These are phyloP conservation scores for Sarocladiaceae sp. DNA, from an alignment of 2,329 filamentous ascomycete species.

Conservation along the genomic window DNA sequence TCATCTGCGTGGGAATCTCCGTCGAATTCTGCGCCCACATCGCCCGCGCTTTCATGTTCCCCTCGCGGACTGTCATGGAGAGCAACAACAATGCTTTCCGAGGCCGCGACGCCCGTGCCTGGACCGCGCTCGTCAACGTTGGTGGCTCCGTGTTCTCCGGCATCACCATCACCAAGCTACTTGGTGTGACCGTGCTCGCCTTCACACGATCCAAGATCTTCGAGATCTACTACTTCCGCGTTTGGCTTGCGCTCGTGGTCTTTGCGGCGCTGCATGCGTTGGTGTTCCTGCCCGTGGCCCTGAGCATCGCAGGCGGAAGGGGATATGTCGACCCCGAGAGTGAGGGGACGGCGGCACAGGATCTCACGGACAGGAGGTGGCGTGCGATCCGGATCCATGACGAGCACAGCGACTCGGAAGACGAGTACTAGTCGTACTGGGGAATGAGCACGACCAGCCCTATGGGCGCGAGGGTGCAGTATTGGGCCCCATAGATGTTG, in stretches of 20 bases:
- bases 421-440: slow-evolving; percentile 43
- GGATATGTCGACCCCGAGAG: slow-evolving; percentile 85
- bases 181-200: slow-evolving; percentile 85
- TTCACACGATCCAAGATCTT: slow-evolving; percentile 98
- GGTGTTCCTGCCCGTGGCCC: slow-evolving; percentile 82
- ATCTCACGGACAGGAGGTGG: slow-evolving; percentile 73
- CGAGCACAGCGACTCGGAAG: slow-evolving; percentile 66
- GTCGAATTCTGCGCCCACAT: slow-evolving; percentile 98
- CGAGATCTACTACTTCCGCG: slow-evolving; percentile 97
- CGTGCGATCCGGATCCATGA: slow-evolving; percentile 72
- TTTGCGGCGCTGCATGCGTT: slow-evolving; percentile 86
- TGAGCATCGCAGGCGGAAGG: slow-evolving; percentile 78
- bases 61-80: slow-evolving; percentile 74
- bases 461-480: no score
- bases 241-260: slow-evolving; percentile 87
- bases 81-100: slow-evolving; percentile 68
- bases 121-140: slow-evolving; percentile 91
- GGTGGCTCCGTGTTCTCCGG: slow-evolving; percentile 92
- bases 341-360: slow-evolving; percentile 83
- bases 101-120: slow-evolving; percentile 77
- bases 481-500: no score
- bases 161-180: slow-evolving; percentile 90
- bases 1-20: slow-evolving; percentile 93
- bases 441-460: no score
- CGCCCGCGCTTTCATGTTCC: slow-evolving; percentile 92